Base-by-base conservation (phyloP, 257 asterid species). In the Eustoma russellianum region DNA sequence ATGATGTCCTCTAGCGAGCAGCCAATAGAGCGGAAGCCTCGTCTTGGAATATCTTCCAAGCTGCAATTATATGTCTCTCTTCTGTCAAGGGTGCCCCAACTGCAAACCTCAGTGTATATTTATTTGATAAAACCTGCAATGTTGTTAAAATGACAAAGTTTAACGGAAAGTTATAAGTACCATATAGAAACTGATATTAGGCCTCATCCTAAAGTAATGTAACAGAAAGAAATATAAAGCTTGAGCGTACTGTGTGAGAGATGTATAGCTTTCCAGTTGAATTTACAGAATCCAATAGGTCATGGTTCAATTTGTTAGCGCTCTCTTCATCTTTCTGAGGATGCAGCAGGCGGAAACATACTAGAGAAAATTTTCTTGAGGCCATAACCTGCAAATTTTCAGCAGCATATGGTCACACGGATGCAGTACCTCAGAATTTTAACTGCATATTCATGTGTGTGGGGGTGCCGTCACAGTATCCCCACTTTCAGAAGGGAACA, bases 1-100 rank as follows among this genome's bases (percentile, higher is more conserved):
- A 0, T 24, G 30, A 24, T 4, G 30, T 2, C 30, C 30, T 24
- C 30, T 24, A 24, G 1, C 2, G 30, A 24, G 43, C 9, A 38
- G 43, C 43, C 34, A 76, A 69, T 59, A 83, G 51, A 16, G 57
- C 57, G 55, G 83, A 64, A 54, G 93, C 97, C 68, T 73, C 82
- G 38, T 85, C 83, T 62, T 85, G 95, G 38, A 88, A 66, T 17
- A 74, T 70, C 33, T 71, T 60, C 97, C 50, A 38, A 51, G 52
- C 59, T 7, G 16, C 53, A 38, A 51, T 45, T 18, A 55, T 41
- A 17, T 55, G 97, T 56, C 83, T 80, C 75, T 80, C 85, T 73
- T 88, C 93, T 1, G 97, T 88, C 67, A 88, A 64, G 17, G 97
- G 95, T n/a, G 88, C 95, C 59, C 97, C 97, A 9, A 88, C 76